Evolutionary conservation across 352 stramenopile species (phyloP), one percentile per base, ranked within the genome.

Genomic region (Phytophthora tentaculata): DNA sequence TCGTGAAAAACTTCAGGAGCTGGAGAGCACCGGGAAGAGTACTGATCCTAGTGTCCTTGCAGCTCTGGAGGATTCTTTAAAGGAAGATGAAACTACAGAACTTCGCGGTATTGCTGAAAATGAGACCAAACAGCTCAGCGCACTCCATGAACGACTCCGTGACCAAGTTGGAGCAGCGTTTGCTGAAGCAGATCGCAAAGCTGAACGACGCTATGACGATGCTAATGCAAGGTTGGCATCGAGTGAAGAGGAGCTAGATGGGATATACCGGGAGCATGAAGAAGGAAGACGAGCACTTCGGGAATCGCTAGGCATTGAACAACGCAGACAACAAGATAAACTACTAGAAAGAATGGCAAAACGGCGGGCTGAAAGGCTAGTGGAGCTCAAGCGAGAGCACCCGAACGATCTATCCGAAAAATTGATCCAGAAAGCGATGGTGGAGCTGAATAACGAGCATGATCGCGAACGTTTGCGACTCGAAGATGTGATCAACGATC

Each of bases 281-380:
- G 56, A 73, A 12, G 56, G 63, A 10, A 67, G 58, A 26, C 53
- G 53, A 5, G 59, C 64, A 14, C 54, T 84, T 10, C 20, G 47
- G 14, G 49, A 58, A 17, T 54, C 74, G 7, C 32, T 84, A 20
- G 56, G 52, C 3, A 53, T 73, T 1, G 77, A 84, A 44, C 63
- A 77, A 7, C 49, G 57, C 22, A 66, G 73, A 12, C 76, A 81
- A n/a, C 65, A 73, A 59, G 68, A 78, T 37, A 84, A 81, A 52
- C 39, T 84, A 16, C 24, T 71, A 14, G 76, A 80, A 23, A 56
- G 71, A 2, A 62, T 70, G 23, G 67, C 59, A 6, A 75, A 58
- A 29, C 54, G 66, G 16, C 58, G 71, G 26, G 51, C 48, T 0
- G 66, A 69, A 28, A 39, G 53, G 26, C 49, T 71, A 37, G 48